Conservation (phyloP, 164 flowering plant genomes). For the Nelumbo lutea region DNA sequence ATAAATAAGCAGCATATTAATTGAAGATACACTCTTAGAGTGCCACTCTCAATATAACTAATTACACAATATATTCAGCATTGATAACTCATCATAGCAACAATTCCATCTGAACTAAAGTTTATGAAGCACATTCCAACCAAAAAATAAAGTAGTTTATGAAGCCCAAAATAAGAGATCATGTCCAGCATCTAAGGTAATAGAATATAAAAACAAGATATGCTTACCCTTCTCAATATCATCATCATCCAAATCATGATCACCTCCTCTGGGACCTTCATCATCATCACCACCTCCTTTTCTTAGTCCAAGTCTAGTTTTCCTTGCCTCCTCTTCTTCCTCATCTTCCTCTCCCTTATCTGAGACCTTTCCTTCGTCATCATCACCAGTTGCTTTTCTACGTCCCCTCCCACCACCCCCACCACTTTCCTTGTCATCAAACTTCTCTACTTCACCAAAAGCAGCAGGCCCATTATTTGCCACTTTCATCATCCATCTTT, state of each 20-base stretch:
- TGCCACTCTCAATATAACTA: no score
- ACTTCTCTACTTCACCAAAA: constrained; percentile 71
- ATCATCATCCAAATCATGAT: constrained; percentile 84
- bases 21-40: background rate
- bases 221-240: constrained; percentile 85
- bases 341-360: constrained; percentile 88
- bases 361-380: constrained; percentile 68
- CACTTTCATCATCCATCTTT: constrained; percentile 99
- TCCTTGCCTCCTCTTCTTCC: constrained; percentile 79
- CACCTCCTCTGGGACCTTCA: constrained; percentile 84
- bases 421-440: constrained; percentile 52
- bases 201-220: background rate
- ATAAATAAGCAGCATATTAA: background rate
- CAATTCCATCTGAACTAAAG: no score
- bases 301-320: constrained; percentile 67
- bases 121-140: no score
- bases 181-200: no score
- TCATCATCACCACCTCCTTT: constrained; percentile 78
- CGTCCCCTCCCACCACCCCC: constrained; percentile 55
- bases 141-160: no score
- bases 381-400: constrained; percentile 53
- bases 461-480: constrained; percentile 91
- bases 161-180: no score
- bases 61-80: no score
- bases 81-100: no score